Conservation (phyloP, 345 rosid species). For the Pugionium dolabratum region DNA sequence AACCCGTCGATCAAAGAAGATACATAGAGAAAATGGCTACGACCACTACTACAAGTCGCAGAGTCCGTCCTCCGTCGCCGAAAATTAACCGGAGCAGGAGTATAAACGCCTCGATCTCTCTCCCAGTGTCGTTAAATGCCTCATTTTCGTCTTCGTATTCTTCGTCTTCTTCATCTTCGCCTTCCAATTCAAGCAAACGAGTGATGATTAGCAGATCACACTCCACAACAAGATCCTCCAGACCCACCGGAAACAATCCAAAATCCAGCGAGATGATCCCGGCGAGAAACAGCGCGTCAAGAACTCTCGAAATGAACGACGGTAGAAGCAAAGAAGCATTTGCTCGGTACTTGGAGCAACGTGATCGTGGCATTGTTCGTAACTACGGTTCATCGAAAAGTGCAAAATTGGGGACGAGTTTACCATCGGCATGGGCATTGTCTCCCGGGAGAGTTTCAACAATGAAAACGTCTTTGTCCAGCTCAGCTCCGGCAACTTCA, state of each 20-base stretch:
- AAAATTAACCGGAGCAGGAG: constrained; percentile 25
- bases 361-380: constrained; percentile 45
- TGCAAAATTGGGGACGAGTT: constrained; percentile 35
- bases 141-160: constrained; percentile 33
- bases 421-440: constrained; percentile 80
- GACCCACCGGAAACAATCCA: constrained; percentile 24
- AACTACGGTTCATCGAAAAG: constrained; percentile 33
- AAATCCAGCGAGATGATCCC: constrained; percentile 18
- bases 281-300: constrained; percentile 42
- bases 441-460: constrained; percentile 59
- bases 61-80: constrained; percentile 39
- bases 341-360: constrained; percentile 42
- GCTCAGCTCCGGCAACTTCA: constrained; percentile 29
- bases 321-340: constrained; percentile 33
- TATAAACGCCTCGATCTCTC: constrained; percentile 26
- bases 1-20: not conserved
- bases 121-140: constrained; percentile 39
- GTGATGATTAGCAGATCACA: constrained; percentile 37
- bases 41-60: constrained; percentile 32
- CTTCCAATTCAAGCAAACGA: constrained; percentile 33
- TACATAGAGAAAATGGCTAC: constrained; percentile 11
- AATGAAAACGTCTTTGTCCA: constrained; percentile 11
- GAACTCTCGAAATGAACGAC: constrained; percentile 23
- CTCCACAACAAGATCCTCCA: constrained; percentile 40
- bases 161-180: constrained; percentile 38